Conservation (phyloP, 176 grass and related monocot genomes). For the Thinopyrum elongatum region DNA sequence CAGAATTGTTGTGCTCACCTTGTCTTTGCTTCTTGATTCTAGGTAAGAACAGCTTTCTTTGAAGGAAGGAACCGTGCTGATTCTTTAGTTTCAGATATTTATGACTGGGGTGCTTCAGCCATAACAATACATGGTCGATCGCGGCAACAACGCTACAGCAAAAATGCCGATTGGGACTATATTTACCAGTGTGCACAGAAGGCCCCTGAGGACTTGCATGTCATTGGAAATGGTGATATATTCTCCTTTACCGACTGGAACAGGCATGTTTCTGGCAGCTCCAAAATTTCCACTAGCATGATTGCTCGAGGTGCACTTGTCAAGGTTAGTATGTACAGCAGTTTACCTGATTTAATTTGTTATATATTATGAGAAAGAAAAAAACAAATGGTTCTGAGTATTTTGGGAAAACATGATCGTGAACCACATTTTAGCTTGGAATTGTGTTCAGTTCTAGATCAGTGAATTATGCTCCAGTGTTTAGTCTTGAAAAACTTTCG, state of each 20-base stretch:
- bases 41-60: constrained; percentile 95
- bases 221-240: constrained; percentile 93
- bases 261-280: constrained; percentile 48
- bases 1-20: neutral
- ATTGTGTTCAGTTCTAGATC: neutral
- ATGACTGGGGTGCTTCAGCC: constrained; percentile 73
- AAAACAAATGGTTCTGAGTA: neutral
- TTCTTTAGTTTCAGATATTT: constrained; percentile 80
- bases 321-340: constrained; percentile 52
- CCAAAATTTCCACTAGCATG: constrained; percentile 72
- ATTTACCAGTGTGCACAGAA: constrained; percentile 84
- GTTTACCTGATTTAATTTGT: neutral
- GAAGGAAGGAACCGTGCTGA: constrained; percentile 94
- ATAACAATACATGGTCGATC: constrained; percentile 93
- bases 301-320: constrained; percentile 89
- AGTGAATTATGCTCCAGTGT: neutral
- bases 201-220: constrained; percentile 68
- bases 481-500: neutral
- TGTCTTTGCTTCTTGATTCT: constrained; percentile 15
- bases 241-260: constrained; percentile 90
- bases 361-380: neutral
- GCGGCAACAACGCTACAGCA: constrained; percentile 94
- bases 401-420: neutral
- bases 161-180: constrained; percentile 94
- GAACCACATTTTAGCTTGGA: neutral